phyloP scores from a whole-genome alignment of 345 rosid genomes.

The Camelina sativa region DNA sequence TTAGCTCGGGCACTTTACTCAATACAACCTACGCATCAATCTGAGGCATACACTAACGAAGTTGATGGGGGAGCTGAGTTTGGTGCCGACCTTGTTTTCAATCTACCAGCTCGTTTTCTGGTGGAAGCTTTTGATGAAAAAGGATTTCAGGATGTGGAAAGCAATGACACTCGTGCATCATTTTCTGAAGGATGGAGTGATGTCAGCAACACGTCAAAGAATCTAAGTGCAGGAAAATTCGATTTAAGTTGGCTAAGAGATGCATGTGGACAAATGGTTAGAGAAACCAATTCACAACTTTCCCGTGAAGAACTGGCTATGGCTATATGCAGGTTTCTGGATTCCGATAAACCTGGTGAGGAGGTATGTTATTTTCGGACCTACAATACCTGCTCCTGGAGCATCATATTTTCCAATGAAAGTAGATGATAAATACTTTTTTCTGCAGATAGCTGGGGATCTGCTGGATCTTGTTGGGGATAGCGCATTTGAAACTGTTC shows the following conservation, averaged over 20 bases:
- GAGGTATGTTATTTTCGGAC: conserved; percentile 61
- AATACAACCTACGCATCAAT: conserved; percentile 58
- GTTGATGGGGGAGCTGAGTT: conserved; percentile 59
- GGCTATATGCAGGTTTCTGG: conserved; percentile 91
- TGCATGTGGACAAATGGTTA: conserved; percentile 70
- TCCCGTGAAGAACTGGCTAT: conserved; percentile 90
- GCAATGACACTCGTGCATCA: conserved; percentile 45
- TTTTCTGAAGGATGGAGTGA: conserved; percentile 58
- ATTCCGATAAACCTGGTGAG: conserved; percentile 87
- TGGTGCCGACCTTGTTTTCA: conserved; percentile 80
- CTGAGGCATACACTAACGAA: conserved; percentile 49
- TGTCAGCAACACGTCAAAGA: conserved; percentile 39
- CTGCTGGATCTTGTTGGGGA: conserved; percentile 95
- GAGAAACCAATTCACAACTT: conserved; percentile 72
- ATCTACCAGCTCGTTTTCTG: conserved; percentile 77
- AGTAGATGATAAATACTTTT: conserved; percentile 10
- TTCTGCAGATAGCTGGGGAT: conserved; percentile 83
- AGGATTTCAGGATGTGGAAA: conserved; percentile 54
- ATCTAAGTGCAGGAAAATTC: conserved; percentile 52
- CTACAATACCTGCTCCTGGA: conserved; percentile 33
- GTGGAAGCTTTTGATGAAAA: conserved; percentile 64
- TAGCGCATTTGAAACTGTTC: conserved; percentile 87
- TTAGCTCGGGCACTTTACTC: conserved; percentile 58
- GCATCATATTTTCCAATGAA: conserved; percentile 16
- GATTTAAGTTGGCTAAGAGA: conserved; percentile 88